These are phyloP conservation scores for Inga laurina DNA, from an alignment of 306 rosid species.

Conservation along the genomic window DNA sequence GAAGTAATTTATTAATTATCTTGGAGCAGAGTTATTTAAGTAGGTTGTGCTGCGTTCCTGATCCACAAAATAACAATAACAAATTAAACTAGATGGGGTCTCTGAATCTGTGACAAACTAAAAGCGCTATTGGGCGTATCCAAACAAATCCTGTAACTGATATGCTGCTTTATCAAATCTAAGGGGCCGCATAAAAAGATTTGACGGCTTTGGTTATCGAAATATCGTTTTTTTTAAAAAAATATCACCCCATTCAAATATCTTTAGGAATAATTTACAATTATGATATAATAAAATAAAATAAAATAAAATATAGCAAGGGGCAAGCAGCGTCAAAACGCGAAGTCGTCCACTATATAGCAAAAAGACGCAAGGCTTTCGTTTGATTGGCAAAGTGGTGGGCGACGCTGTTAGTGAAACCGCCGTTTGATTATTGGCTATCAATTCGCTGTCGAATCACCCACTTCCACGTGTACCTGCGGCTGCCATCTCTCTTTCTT, in stretches of 20 bases:
- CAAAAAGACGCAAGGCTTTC: neutral
- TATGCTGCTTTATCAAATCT: neutral
- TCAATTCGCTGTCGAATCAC: neutral
- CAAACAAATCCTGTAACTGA: neutral
- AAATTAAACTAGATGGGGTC: neutral
- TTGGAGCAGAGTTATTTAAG: neutral
- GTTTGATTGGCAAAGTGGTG: constrained; percentile 6
- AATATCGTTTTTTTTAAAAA: neutral
- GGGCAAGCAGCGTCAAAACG: constrained; percentile 5
- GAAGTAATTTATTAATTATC: neutral
- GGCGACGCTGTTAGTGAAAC: neutral
- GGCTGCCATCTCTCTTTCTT: neutral
- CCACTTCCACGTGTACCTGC: constrained; percentile 28
- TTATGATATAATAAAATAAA: neutral
- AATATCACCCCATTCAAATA: neutral
- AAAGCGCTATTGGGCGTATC: neutral
- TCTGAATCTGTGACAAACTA: neutral
- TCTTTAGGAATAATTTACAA: neutral
- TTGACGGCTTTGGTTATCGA: neutral
- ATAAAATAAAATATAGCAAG: neutral
- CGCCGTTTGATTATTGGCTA: constrained; percentile 3
- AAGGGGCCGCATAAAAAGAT: neutral
- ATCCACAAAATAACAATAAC: neutral
- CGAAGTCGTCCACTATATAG: neutral
- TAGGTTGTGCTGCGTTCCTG: neutral